phyloP scores from a whole-genome alignment of 2,329 filamentous ascomycete species.

The Sphaerulina vaccinii region DNA sequence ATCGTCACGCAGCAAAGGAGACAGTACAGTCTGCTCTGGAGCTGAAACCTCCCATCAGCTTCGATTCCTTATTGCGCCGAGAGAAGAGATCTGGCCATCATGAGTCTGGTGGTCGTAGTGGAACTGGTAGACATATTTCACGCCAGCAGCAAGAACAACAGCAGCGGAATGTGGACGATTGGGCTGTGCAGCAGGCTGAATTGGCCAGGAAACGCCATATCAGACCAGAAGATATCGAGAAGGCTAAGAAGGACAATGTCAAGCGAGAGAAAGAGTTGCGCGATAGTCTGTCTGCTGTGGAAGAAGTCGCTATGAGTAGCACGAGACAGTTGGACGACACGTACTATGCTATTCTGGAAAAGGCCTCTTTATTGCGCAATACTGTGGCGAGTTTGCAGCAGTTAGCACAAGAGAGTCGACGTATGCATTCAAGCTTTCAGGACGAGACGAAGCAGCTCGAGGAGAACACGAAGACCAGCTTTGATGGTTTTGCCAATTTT shows the following conservation, averaged over 20 bases:
- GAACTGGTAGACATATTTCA: slow-evolving; percentile 19
- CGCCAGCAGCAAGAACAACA: slow-evolving; percentile 16
- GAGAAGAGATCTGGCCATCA: slow-evolving; percentile 34
- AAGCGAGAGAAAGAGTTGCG: slow-evolving; percentile 44
- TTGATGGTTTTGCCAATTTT: slow-evolving; percentile 62
- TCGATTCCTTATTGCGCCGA: slow-evolving; percentile 43
- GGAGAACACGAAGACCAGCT: slow-evolving; percentile 59
- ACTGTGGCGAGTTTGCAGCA: slow-evolving; percentile 66
- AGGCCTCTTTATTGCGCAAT: slow-evolving; percentile 61
- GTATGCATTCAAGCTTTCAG: slow-evolving; percentile 49
- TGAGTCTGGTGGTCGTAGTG: slow-evolving; percentile 28
- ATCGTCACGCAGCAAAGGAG: slow-evolving; percentile 39
- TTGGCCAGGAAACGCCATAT: slow-evolving; percentile 29
- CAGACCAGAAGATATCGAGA: slow-evolving; percentile 41
- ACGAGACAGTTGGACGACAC: slow-evolving; percentile 69
- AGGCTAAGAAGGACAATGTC: slow-evolving; percentile 40
- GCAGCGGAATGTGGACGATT: slow-evolving; percentile 17
- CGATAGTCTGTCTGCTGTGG: slow-evolving; percentile 46
- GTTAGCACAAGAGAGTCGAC: slow-evolving; percentile 61
- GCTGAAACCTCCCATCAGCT: slow-evolving; percentile 45
- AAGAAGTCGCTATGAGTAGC: slow-evolving; percentile 57
- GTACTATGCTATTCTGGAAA: slow-evolving; percentile 72
- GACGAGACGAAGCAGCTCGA: slow-evolving; percentile 59
- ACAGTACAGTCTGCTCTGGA: slow-evolving; percentile 47
- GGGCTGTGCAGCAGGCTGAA: slow-evolving; percentile 24